Evolutionary conservation across 768 basidiomycete genomes (phyloP), one percentile per base, ranked within the genome.

Genomic region (Imleria badia): DNA sequence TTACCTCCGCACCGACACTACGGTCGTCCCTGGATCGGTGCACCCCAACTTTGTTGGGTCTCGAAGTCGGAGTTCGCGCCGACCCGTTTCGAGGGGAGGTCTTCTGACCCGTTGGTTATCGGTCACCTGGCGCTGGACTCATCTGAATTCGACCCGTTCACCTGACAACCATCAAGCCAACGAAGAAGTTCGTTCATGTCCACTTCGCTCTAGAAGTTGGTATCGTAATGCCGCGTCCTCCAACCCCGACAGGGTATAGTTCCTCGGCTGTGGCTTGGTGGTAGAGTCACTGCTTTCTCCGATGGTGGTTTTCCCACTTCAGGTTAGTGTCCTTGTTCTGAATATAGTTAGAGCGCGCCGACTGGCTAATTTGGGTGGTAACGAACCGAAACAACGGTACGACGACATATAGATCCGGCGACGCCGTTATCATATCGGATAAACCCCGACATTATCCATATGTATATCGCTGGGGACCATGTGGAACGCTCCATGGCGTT

Each of bases 301-400:
- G 46, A 49, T 35, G 33, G 30, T 20, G 12, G 9, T 30, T 38
- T 63, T 45, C 50, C 57, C 48, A 44, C 48, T 41, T 41, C 13
- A 3, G 51, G 45, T 35, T 35, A 39, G 30, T 53, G 50, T 15
- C 57, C 54, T 64, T 65, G 63, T 60, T 64, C 60, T 51, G 39
- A 5, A 45, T 54, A 35, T 45, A 54, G 59, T 22, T 35, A 19
- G 14, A 42, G 63, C 44, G 34, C 36, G 51, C 54, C 52, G 41
- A 41, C 36, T 42, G 44, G 15, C 52, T 10, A 34, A 19, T 19
- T 45, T 14, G 19, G 51, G 60, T 30, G 43, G 56, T 46, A 51
- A 64, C 60, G 66, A 59, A 58, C 66, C 66, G 53, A 55, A 33
- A 57, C n/a, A 60, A 39, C 23, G 66, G 66, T 58, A 65, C 44